phyloP scores from a whole-genome alignment of 257 asterid genomes.

The Anisodus tanguticus region DNA sequence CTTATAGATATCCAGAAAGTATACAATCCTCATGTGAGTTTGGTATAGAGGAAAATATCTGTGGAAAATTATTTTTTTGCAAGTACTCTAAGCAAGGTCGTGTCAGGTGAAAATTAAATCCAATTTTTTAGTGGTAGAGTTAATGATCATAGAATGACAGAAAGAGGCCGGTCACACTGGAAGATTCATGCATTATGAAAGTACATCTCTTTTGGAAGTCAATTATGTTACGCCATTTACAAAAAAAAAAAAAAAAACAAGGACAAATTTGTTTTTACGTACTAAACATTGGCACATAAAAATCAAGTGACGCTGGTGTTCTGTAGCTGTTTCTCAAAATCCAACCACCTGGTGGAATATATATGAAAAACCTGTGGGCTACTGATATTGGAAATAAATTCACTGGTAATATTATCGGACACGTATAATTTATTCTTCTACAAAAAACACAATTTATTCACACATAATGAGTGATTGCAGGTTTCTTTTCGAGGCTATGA shows the following conservation, averaged over 20 bases:
- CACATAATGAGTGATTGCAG: too few species aligned
- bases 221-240: too few species aligned
- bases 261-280: neutral
- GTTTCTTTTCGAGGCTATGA: too few species aligned
- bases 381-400: neutral
- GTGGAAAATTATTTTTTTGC: neutral
- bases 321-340: neutral
- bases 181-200: slow-evolving; percentile 18
- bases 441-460: too few species aligned
- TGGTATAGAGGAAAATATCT: neutral
- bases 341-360: neutral
- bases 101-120: too few species aligned
- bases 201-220: neutral
- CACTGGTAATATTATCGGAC: too few species aligned
- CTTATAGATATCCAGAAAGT: neutral
- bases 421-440: too few species aligned
- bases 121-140: neutral
- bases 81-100: too few species aligned
- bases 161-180: neutral
- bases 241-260: too few species aligned
- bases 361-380: neutral
- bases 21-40: neutral
- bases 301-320: neutral
- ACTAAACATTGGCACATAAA: neutral
- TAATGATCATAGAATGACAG: neutral